These are phyloP conservation scores for Pseudopyrenochaeta lycopersici DNA, from an alignment of 2,329 filamentous ascomycete species.

Conservation along the genomic window DNA sequence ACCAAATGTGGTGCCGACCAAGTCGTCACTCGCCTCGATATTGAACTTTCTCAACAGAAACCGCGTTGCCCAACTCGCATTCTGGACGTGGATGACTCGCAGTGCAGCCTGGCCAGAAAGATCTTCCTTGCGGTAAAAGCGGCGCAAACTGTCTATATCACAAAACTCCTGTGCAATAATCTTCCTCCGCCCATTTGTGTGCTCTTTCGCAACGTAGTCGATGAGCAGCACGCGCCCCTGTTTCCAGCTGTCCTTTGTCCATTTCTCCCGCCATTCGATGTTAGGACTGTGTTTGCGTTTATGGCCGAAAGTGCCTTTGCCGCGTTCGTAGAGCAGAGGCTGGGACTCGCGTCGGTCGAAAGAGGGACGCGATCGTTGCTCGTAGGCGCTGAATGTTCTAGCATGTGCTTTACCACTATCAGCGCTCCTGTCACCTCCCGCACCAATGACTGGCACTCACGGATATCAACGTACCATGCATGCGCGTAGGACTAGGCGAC, in stretches of 20 bases:
- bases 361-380: conserved; percentile 6
- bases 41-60: conserved; percentile 63
- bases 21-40: conserved; percentile 58
- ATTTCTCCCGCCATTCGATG: conserved; percentile 48
- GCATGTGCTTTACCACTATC: conserved; percentile 16
- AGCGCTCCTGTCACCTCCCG: background rate
- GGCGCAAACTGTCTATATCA: conserved; percentile 54
- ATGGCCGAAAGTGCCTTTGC: conserved; percentile 32
- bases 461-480: conserved; percentile 17
- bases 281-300: conserved; percentile 46
- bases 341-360: conserved; percentile 18
- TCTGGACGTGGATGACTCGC: conserved; percentile 61
- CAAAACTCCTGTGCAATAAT: conserved; percentile 60
- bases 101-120: conserved; percentile 47
- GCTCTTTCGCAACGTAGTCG: conserved; percentile 57
- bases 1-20: conserved; percentile 60
- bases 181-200: conserved; percentile 51
- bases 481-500: conserved; percentile 28
- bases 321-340: conserved; percentile 18
- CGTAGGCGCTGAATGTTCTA: conserved; percentile 22
- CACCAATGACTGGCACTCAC: background rate
- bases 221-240: conserved; percentile 61
- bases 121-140: conserved; percentile 53
- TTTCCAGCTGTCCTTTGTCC: conserved; percentile 48
- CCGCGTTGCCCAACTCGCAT: conserved; percentile 60